A percentile compares a stretch with the other conserved stretches of the same genome.
These are phyloP conservation scores for Colletotrichum sp. DNA, from an alignment of 2,329 filamentous ascomycete genomes.

Conservation along the genomic window DNA sequence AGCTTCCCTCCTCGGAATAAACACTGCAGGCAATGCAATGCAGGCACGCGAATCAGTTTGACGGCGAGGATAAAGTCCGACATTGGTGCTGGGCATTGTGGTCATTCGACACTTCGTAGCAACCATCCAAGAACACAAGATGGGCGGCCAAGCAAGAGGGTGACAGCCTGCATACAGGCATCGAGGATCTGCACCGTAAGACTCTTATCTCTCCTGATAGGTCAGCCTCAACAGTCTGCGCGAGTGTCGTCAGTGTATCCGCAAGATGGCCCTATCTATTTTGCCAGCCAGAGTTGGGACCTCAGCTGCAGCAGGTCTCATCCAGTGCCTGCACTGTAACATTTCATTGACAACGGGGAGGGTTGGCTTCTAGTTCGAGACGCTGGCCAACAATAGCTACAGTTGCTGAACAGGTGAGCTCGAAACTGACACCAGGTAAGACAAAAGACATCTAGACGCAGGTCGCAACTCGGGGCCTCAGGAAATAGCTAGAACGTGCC, in stretches of 20 bases:
- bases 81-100: not conserved
- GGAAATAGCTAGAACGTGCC: not conserved
- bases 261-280: not conserved
- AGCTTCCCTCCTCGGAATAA: not conserved
- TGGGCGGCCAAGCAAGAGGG: not conserved
- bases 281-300: not conserved
- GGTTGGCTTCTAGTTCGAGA: not conserved
- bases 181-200: not conserved
- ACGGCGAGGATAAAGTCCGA: not conserved
- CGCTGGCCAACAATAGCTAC: not conserved
- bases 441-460: not conserved
- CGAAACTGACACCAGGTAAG: not conserved
- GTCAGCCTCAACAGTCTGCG: not conserved
- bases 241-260: not conserved
- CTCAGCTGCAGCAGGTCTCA: not conserved
- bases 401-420: not conserved
- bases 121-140: not conserved
- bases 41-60: not conserved
- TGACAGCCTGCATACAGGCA: not conserved
- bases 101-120: not conserved
- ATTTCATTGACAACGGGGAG: not conserved
- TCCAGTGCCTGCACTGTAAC: not conserved
- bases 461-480: not conserved
- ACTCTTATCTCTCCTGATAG: not conserved
- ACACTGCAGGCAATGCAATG: not conserved